Evolutionary conservation across 805 yeast species (phyloP).

Genomic region (Metschnikowia amazonensis): DNA sequence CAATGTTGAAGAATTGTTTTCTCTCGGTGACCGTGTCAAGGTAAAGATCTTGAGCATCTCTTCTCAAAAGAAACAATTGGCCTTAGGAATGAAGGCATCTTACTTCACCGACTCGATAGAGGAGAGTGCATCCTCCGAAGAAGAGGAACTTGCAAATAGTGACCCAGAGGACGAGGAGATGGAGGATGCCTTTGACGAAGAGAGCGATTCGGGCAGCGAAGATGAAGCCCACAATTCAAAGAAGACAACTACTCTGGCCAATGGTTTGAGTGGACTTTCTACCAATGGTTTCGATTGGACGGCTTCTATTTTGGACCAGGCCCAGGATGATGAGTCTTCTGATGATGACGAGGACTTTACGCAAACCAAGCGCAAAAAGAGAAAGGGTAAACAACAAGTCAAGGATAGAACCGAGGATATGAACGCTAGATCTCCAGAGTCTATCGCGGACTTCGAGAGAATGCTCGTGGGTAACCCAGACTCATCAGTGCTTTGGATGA

Average conservation of each 20-base stretch:
- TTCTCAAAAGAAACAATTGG: conserved; percentile 63
- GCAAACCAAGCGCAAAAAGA: conserved; percentile 43
- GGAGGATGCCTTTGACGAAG: conserved; percentile 33
- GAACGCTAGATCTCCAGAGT: conserved; percentile 83
- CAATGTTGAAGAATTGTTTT: conserved; percentile 63
- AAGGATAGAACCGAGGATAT: conserved; percentile 86
- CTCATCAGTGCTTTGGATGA: conserved; percentile 94
- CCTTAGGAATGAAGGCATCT: conserved; percentile 93
- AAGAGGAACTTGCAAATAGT: conserved; percentile 11
- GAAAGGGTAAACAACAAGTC: conserved; percentile 47
- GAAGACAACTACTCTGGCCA: conserved; percentile 7
- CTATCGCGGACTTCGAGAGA: conserved; percentile 88
- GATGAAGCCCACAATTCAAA: conserved; percentile 21
- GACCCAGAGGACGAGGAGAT: conserved; percentile 25
- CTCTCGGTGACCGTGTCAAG: conserved; percentile 87
- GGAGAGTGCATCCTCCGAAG: conserved; percentile 20
- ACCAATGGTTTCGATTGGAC: conserved; percentile 96
- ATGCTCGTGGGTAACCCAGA: conserved; percentile 87
- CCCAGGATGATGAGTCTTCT: conserved; percentile 51
- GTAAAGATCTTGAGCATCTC: conserved; percentile 70
- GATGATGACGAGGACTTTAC: conserved; percentile 58
- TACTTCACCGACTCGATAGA: conserved; percentile 54
- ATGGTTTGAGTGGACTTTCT: conserved; percentile 28
- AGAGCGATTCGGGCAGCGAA: conserved; percentile 24
- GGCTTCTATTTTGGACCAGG: conserved; percentile 81